Percentiles rank a stretch among this genome's conserved stretches.
phyloP scores from a whole-genome alignment of 1,139 yeast species.

The Sugiyamaella japonica region DNA sequence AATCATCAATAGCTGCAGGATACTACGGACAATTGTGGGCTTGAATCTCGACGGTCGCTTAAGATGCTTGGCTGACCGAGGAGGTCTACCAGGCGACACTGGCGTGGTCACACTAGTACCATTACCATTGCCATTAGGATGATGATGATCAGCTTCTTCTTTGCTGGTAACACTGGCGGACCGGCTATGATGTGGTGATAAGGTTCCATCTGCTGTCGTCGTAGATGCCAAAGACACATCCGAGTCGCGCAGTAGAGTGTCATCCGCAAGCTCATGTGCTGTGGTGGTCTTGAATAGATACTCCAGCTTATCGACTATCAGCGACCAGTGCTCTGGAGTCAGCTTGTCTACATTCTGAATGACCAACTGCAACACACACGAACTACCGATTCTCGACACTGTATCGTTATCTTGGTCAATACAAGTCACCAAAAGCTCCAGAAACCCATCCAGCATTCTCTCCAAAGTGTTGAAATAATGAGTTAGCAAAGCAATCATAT shows the following conservation, averaged over 20 bases:
- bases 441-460: conserved; percentile 71
- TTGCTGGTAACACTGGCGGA: conserved; percentile 2
- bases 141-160: background rate
- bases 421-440: conserved; percentile 77
- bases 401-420: conserved; percentile 97
- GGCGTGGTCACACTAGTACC: background rate
- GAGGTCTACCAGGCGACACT: conserved; percentile 2
- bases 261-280: conserved; percentile 77
- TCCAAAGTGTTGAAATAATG: conserved; percentile 76
- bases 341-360: conserved; percentile 73
- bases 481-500: conserved; percentile 78
- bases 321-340: conserved; percentile 68
- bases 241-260: conserved; percentile 23
- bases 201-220: conserved; percentile 14
- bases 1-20: conserved; percentile 82
- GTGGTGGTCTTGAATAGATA: conserved; percentile 77
- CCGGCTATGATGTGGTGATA: conserved; percentile 6
- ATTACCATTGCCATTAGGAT: background rate
- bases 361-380: conserved; percentile 78
- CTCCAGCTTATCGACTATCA: conserved; percentile 62
- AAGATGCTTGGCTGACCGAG: background rate
- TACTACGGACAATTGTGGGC: conserved; percentile 87
- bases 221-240: conserved; percentile 6
- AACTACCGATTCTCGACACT: conserved; percentile 89
- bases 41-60: conserved; percentile 49